phyloP scores from a whole-genome alignment of 2,329 filamentous ascomycete genomes.

The Claviceps sp. region DNA sequence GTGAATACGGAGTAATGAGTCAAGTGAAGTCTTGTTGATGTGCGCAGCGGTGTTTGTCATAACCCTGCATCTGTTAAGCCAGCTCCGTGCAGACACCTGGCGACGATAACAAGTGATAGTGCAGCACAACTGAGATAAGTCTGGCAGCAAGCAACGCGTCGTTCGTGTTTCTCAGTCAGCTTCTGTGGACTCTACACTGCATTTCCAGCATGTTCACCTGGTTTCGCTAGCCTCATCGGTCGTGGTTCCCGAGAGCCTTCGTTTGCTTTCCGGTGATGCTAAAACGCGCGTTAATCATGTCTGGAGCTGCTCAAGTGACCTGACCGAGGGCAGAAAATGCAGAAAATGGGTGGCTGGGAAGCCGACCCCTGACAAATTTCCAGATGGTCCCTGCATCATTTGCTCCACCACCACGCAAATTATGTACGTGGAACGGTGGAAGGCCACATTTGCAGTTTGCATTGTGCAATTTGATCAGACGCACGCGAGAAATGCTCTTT shows the following conservation, averaged over 20 bases:
- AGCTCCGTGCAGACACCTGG: constrained; percentile 15
- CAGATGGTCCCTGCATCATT: not conserved
- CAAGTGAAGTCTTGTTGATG: not conserved
- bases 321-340: not conserved
- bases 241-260: not conserved
- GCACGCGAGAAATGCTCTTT: not conserved
- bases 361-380: not conserved
- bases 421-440: too few relatives aligned
- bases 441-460: too few relatives aligned
- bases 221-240: not conserved
- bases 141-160: not conserved
- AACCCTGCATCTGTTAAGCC: not conserved
- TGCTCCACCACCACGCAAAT: too few relatives aligned
- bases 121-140: not conserved
- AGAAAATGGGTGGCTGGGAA: constrained; percentile 2
- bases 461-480: not conserved
- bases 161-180: too few relatives aligned
- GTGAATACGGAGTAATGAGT: not conserved
- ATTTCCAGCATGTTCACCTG: not conserved
- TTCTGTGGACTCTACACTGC: not conserved
- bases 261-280: not conserved
- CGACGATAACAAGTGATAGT: constrained; percentile 15
- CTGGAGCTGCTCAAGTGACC: not conserved
- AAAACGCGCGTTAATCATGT: constrained; percentile 1
- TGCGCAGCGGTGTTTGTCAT: too few relatives aligned